These are phyloP conservation scores for Populus hybrid DNA, from an alignment of 441 rosid species.

Conservation along the genomic window DNA sequence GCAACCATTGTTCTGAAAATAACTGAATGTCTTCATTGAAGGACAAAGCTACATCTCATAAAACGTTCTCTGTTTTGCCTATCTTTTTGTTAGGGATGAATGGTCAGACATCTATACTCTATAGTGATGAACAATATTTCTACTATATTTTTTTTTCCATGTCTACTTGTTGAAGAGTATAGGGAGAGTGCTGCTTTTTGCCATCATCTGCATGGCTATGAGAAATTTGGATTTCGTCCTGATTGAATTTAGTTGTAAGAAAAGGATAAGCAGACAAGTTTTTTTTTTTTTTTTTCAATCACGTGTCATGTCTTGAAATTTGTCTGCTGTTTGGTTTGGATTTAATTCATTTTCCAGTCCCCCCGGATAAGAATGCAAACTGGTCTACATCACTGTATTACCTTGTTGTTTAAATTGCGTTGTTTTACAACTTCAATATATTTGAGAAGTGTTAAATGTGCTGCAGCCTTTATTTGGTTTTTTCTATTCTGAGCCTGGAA, in stretches of 20 bases:
- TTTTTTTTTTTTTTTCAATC: not conserved
- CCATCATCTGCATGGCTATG: not conserved
- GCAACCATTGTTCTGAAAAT: not conserved
- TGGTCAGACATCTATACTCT: not conserved
- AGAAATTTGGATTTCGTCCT: not conserved
- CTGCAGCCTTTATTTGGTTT: conserved; percentile 82
- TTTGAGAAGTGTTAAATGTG: conserved; percentile 14
- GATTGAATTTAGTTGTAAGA: not conserved
- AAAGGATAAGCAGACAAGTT: not conserved
- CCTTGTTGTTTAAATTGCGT: not conserved
- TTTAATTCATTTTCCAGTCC: not conserved
- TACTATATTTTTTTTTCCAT: not conserved
- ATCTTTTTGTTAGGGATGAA: not conserved
- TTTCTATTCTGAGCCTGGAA: conserved; percentile 81
- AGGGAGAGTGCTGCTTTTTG: not conserved
- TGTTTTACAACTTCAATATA: not conserved
- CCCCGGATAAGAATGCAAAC: not conserved
- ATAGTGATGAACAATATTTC: not conserved
- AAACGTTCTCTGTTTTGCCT: not conserved
- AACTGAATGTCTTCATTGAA: conserved; percentile 5
- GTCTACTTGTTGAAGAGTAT: not conserved
- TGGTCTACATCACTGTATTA: not conserved
- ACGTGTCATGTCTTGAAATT: not conserved
- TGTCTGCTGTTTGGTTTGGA: not conserved
- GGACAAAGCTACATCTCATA: not conserved